Evolutionary conservation across 2,329 filamentous ascomycete species (phyloP), one percentile per base, ranked within the genome.

Genomic region (Scorias spongiosa): DNA sequence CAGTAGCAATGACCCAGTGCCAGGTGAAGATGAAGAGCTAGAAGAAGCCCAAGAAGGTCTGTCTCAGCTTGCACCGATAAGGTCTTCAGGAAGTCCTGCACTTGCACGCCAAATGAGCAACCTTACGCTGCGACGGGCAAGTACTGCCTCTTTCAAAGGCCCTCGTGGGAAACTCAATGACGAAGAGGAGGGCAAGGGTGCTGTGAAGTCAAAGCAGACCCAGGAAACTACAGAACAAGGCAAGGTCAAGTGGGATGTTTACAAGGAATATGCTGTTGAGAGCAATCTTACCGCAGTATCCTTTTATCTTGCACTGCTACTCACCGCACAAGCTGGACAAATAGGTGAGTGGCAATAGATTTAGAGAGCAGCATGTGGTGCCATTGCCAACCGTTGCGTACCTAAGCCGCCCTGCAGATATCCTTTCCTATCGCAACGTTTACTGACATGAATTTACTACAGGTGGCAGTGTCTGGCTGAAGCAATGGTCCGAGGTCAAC

Each of bases 201-300:
- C 49, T 10, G 38, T 81, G 56, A 89, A 85, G 66, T 87, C 83
- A 39, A 85, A 80, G 58, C 88, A 95, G 63, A 74, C 72, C 45
- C 93, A 94, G 64, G 91, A 98, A 62, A 81, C 82, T 52, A 75
- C 78, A 2, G 87, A 98, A 62, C 87, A 98, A 66, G 91, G 91
- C 57, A 95, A 96, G 62, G 91, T 98, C 54, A 96, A 95, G 64
- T 96, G 91, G 88, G 75, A 80, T 51, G 89, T 98, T 26, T 98
- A 98, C 59, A 70, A 72, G 14, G 88, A 95, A 64, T 98, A 98
- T 57, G 93, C 91, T 45, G 94, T 86, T 66, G 86, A 86, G 46
- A 95, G 85, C 69, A 95, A 96, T 61, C 64, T 95, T 12, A 68
- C 76, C 45, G 93, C 91, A 10, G 91, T 98, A 8, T 63, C 65